phyloP scores from a whole-genome alignment of 2,329 filamentous ascomycete species.

The Pseudocercospora eumusae region DNA sequence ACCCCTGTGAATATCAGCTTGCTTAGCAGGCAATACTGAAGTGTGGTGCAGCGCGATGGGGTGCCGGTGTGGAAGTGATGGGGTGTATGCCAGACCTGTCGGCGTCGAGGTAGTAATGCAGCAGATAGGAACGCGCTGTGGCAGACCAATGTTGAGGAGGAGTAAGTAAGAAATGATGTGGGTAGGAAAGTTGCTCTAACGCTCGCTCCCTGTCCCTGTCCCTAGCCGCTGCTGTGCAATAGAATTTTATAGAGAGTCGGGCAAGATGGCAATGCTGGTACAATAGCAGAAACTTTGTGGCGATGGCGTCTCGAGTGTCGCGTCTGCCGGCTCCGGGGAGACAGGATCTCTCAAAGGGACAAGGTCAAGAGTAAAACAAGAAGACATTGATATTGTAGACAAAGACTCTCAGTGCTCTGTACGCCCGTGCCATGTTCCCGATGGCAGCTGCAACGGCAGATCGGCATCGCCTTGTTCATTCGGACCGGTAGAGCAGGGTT shows the following conservation, averaged over 20 bases:
- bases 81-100: background rate
- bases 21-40: background rate
- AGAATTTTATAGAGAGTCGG: constrained; percentile 6
- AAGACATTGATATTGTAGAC: too few relatives aligned
- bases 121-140: background rate
- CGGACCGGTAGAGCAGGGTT: constrained; percentile 3
- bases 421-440: constrained; percentile 1
- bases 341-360: background rate
- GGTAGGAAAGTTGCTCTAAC: constrained; percentile 8
- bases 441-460: constrained; percentile 2
- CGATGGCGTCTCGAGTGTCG: constrained; percentile 5
- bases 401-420: background rate
- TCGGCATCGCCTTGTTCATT: constrained; percentile 7
- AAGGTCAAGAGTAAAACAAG: background rate
- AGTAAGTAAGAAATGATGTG: constrained; percentile 5
- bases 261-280: constrained; percentile 5
- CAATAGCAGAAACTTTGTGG: background rate
- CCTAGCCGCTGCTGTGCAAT: background rate
- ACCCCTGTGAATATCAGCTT: background rate
- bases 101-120: background rate
- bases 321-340: background rate
- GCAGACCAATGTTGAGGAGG: background rate
- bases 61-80: background rate
- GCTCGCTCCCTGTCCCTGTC: background rate
- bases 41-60: background rate